phyloP scores from a whole-genome alignment of 768 basidiomycete genomes.

The Russula foetens region DNA sequence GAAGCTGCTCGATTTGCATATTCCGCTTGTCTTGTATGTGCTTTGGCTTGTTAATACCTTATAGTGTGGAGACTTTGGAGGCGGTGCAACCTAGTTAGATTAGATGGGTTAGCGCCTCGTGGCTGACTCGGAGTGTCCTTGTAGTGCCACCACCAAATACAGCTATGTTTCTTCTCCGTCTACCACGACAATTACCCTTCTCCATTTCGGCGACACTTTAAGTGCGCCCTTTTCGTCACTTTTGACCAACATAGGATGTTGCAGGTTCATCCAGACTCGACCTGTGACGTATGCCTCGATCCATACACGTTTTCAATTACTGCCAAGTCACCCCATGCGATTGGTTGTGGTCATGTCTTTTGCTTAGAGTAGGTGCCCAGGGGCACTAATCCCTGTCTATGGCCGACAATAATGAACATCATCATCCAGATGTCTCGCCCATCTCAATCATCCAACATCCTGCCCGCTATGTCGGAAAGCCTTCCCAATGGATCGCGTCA shows the following conservation, averaged over 20 bases:
- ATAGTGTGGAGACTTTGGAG: not conserved
- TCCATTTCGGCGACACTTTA: not conserved
- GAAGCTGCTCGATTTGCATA: not conserved
- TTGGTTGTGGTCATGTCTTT: constrained; percentile 73
- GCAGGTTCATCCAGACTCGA: constrained; percentile 59
- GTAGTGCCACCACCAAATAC: constrained; percentile 14
- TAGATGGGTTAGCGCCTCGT: constrained; percentile 3
- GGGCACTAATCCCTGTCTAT: not conserved
- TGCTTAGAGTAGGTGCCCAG: constrained; percentile 47
- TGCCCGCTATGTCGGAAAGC: constrained; percentile 64
- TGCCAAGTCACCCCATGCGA: constrained; percentile 53
- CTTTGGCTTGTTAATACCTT: not conserved
- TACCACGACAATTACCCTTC: not conserved
- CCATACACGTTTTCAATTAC: constrained; percentile 46
- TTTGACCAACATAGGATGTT: constrained; percentile 32
- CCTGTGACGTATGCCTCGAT: constrained; percentile 72
- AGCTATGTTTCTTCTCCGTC: constrained; percentile 4
- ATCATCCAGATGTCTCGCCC: constrained; percentile 46
- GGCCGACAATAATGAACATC: not conserved
- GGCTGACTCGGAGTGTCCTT: constrained; percentile 2
- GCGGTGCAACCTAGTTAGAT: constrained; percentile 2
- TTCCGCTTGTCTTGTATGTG: not conserved
- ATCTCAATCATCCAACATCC: constrained; percentile 36
- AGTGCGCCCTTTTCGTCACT: not conserved
- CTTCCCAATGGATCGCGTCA: constrained; percentile 48